phyloP scores from a whole-genome alignment of 305 asterid species.

The Fraxinus nigra region DNA sequence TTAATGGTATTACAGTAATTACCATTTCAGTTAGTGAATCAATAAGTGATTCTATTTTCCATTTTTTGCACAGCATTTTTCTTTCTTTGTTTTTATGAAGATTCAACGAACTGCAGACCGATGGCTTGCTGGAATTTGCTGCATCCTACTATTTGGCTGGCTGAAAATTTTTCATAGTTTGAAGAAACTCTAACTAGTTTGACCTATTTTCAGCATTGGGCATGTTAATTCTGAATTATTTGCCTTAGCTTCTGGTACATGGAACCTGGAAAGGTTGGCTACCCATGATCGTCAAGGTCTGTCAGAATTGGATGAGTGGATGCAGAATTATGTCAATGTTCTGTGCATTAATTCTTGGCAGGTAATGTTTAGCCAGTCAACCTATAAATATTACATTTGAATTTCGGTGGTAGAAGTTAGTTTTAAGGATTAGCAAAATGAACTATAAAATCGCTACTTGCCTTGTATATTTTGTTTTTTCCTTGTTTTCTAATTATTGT shows the following conservation, averaged over 20 bases:
- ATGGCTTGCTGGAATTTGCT: conserved; percentile 20
- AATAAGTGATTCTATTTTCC: conserved; percentile 2
- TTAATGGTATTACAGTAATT: conserved; percentile 14
- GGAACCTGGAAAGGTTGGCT: conserved; percentile 39
- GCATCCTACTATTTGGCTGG: conserved; percentile 1
- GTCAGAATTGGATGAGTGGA: conserved; percentile 52
- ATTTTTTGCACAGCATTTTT: not conserved
- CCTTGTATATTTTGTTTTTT: not conserved
- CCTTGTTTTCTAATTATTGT: conserved; percentile 1
- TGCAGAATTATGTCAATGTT: conserved; percentile 64
- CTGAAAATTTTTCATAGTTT: conserved; percentile 6
- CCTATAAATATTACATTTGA: not conserved
- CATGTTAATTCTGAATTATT: conserved; percentile 76
- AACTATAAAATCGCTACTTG: not conserved
- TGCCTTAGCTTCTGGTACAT: conserved; percentile 67
- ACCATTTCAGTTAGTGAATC: conserved; percentile 3
- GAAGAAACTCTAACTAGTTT: conserved; percentile 21
- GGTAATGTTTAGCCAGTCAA: conserved; percentile 39
- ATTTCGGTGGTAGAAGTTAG: not conserved
- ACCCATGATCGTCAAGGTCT: conserved; percentile 33
- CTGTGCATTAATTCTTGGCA: conserved; percentile 98
- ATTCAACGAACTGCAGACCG: not conserved
- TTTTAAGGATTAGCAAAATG: not conserved
- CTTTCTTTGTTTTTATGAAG: not conserved
- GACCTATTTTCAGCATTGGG: conserved; percentile 71